Conservation (phyloP, 768 basidiomycete genomes). For the Termitomyces eurrhizus region DNA sequence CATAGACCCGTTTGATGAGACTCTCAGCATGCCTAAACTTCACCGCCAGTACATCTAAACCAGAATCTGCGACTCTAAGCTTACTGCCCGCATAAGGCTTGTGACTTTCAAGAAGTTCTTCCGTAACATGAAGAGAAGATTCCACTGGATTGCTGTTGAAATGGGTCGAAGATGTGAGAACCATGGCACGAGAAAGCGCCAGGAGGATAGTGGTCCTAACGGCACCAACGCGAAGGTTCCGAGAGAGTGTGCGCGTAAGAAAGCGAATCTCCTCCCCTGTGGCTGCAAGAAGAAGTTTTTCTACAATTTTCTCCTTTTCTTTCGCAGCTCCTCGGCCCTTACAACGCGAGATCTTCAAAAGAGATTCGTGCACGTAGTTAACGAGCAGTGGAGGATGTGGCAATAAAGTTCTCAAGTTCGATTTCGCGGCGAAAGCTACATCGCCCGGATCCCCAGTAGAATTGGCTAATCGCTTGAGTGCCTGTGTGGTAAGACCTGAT, state of each 20-base stretch:
- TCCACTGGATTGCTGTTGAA: conserved; percentile 14
- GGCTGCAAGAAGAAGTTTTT: conserved; percentile 79
- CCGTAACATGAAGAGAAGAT: conserved; percentile 22
- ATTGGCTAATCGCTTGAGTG: conserved; percentile 65
- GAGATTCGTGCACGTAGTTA: conserved; percentile 58
- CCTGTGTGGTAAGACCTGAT: conserved; percentile 56
- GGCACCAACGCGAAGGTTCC: conserved; percentile 84
- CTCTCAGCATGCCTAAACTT: conserved; percentile 57
- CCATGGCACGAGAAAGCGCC: conserved; percentile 76
- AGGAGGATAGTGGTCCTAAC: conserved; percentile 79
- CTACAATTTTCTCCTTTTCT: conserved; percentile 73
- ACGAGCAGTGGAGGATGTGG: conserved; percentile 68
- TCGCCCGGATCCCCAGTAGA: conserved; percentile 82
- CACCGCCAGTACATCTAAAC: conserved; percentile 31
- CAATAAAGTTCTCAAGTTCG: conserved; percentile 67
- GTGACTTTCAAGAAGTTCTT: conserved; percentile 21
- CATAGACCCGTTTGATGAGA: conserved; percentile 67
- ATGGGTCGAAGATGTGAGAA: conserved; percentile 45
- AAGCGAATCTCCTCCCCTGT: conserved; percentile 87
- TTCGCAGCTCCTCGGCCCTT: conserved; percentile 77
- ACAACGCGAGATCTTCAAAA: conserved; percentile 61
- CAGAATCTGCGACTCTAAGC: conserved; percentile 21
- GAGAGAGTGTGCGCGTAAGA: conserved; percentile 68
- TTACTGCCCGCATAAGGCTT: conserved; percentile 11
- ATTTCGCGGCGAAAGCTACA: conserved; percentile 82